These are phyloP conservation scores for Dactylellina leptospora DNA, from an alignment of 2,329 filamentous ascomycete species.

Conservation along the genomic window DNA sequence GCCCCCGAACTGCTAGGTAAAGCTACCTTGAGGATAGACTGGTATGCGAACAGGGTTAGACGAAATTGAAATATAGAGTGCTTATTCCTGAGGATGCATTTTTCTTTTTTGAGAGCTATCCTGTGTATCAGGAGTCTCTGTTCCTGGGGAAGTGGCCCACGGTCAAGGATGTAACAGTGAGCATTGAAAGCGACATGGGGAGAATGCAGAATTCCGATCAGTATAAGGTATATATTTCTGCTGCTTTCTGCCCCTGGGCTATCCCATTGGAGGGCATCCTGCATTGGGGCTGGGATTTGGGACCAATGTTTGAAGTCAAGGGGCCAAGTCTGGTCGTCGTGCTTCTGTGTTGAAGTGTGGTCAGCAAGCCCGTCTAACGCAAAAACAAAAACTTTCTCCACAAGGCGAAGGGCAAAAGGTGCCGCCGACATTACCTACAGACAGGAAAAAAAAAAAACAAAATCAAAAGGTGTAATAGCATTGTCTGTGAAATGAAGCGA, in stretches of 20 bases:
- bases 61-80: constrained; percentile 29
- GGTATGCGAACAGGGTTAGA: constrained; percentile 20
- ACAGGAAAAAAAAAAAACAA: no score
- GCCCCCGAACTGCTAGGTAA: constrained; percentile 2
- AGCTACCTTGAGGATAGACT: constrained; percentile 22
- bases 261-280: background rate
- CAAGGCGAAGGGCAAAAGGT: constrained; percentile 33
- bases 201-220: constrained; percentile 1
- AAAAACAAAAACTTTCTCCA: background rate
- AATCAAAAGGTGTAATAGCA: no score
- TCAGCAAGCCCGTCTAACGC: background rate
- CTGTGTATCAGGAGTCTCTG: constrained; percentile 33
- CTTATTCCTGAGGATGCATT: constrained; percentile 24
- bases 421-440: constrained; percentile 18
- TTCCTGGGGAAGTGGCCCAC: constrained; percentile 4
- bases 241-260: constrained; percentile 1
- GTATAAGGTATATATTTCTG: background rate
- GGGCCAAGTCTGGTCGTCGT: background rate
- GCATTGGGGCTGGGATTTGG: constrained; percentile 14
- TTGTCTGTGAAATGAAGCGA: constrained; percentile 11
- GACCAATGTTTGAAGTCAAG: constrained; percentile 21
- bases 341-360: constrained; percentile 38
- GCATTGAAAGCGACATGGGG: constrained; percentile 8
- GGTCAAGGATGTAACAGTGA: constrained; percentile 26
- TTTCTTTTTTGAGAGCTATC: constrained; percentile 23